These are phyloP conservation scores for Thelonectria olida DNA, from an alignment of 2,329 filamentous ascomycete species.

Conservation along the genomic window DNA sequence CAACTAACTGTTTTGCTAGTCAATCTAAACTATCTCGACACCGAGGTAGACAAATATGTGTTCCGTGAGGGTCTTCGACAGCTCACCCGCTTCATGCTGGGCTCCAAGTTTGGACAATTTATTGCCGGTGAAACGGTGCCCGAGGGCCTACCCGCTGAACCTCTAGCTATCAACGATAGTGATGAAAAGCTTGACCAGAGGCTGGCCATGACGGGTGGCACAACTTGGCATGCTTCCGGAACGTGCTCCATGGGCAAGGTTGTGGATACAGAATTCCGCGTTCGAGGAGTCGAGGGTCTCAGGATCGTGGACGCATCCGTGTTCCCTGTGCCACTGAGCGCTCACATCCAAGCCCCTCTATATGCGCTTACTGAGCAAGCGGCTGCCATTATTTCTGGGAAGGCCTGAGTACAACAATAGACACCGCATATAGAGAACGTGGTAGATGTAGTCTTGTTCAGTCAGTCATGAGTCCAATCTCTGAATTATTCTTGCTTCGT, in stretches of 20 bases:
- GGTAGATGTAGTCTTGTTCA: too few species aligned
- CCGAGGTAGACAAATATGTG: conserved; percentile 37
- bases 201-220: conserved; percentile 42
- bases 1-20: conserved; percentile 26
- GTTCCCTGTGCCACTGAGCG: conserved; percentile 42
- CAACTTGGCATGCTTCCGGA: conserved; percentile 62
- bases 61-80: conserved; percentile 35
- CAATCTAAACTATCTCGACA: conserved; percentile 35
- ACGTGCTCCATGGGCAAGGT: conserved; percentile 65
- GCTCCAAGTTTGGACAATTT: conserved; percentile 26
- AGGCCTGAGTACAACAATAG: conserved; percentile 10
- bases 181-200: conserved; percentile 35
- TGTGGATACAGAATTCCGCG: conserved; percentile 64
- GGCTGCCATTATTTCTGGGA: conserved; percentile 34
- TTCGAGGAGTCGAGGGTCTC: conserved; percentile 52
- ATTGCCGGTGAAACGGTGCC: conserved; percentile 35
- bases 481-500: too few species aligned
- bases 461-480: too few species aligned
- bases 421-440: too few species aligned
- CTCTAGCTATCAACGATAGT: conserved; percentile 24
- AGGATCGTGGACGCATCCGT: conserved; percentile 48
- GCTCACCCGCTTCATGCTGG: conserved; percentile 35
- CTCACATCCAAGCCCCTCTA: conserved; percentile 43
- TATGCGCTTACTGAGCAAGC: conserved; percentile 49
- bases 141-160: conserved; percentile 22